Conservation (phyloP, 1,284 basidiomycete genomes). For the Apiotrichum brassicae region DNA sequence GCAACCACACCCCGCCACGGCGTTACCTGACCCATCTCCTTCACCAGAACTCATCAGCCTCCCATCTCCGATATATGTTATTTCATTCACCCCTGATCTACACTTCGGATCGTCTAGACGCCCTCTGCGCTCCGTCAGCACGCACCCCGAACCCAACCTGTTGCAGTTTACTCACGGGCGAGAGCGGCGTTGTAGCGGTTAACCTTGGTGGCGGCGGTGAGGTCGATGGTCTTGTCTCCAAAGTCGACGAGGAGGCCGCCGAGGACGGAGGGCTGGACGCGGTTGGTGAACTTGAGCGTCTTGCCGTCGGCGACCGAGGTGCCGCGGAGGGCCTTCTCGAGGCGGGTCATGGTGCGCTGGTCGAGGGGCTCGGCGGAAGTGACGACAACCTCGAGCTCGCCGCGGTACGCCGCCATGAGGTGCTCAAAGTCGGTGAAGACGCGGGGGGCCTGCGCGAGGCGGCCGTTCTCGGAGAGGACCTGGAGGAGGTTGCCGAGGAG, state of each 20-base stretch:
- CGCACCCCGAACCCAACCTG: too few relatives aligned
- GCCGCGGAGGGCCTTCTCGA: conserved; percentile 78
- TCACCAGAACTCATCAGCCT: not conserved
- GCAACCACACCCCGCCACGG: too few relatives aligned
- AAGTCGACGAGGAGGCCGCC: conserved; percentile 94
- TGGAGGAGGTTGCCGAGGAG: conserved; percentile 88
- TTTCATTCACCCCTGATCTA: conserved; percentile 17
- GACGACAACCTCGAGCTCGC: conserved; percentile 88
- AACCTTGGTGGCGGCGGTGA: conserved; percentile 86
- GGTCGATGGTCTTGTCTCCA: conserved; percentile 91
- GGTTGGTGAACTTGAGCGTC: conserved; percentile 77
- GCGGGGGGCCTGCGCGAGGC: conserved; percentile 72
- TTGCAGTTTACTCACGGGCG: conserved; percentile 53
- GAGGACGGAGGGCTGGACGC: conserved; percentile 81
- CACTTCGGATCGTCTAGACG: conserved; percentile 23
- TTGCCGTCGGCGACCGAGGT: conserved; percentile 80
- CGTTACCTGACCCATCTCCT: too few relatives aligned
- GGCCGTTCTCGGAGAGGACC: conserved; percentile 89
- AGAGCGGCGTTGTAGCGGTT: conserved; percentile 89
- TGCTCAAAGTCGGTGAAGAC: conserved; percentile 90
- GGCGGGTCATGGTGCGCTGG: conserved; percentile 63
- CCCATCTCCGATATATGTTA: conserved; percentile 14
- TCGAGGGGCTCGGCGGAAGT: conserved; percentile 75
- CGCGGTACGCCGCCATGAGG: conserved; percentile 82
- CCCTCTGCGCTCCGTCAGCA: conserved; percentile 26